Evolutionary conservation across 2,329 filamentous ascomycete genomes (phyloP).

Genomic region (Penicillium sp.): DNA sequence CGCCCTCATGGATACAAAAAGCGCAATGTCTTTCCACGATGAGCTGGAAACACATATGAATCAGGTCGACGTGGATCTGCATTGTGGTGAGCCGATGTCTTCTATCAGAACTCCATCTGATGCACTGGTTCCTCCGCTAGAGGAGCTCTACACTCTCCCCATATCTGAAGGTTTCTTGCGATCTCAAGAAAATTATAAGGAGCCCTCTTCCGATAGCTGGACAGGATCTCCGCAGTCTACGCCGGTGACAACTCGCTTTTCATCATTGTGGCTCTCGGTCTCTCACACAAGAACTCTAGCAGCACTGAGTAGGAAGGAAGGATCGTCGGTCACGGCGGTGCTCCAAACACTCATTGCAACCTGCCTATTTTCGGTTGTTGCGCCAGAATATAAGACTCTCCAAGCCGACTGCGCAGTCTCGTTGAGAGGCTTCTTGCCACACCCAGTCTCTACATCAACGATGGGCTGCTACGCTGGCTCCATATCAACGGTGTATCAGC

Average conservation of each 20-base stretch:
- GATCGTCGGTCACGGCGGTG: background rate
- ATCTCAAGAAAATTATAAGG: background rate
- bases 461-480: background rate
- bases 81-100: background rate
- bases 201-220: background rate
- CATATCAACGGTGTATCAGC: background rate
- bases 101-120: background rate
- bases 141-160: background rate
- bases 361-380: background rate
- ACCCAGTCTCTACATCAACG: background rate
- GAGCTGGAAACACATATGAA: background rate
- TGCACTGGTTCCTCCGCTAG: background rate
- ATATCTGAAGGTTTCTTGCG: background rate
- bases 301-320: background rate
- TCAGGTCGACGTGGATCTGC: background rate
- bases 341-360: background rate
- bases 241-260: background rate
- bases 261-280: background rate
- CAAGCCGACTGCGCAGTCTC: background rate
- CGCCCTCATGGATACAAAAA: slow-evolving; percentile 6
- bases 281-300: background rate
- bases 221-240: background rate
- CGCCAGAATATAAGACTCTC: background rate
- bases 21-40: slow-evolving; percentile 1
- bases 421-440: background rate